A percentile compares a stretch with the other conserved stretches of the same genome.
Evolutionary conservation across 805 yeast species (phyloP).

Genomic region (Wickerhamiella allomyrinae): DNA sequence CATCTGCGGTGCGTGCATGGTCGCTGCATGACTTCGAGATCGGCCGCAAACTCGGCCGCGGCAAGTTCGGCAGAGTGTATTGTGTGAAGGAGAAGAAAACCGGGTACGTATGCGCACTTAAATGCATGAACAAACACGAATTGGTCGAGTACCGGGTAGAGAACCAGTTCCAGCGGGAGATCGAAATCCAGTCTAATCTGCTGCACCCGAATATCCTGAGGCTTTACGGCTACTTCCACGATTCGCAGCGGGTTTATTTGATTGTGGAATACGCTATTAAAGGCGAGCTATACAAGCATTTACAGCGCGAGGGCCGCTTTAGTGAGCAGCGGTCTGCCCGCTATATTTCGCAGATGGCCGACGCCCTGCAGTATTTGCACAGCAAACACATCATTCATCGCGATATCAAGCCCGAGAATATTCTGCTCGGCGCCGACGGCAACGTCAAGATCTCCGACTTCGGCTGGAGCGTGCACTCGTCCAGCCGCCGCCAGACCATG

Average conservation of each 20-base stretch:
- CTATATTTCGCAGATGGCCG: constrained; percentile 71
- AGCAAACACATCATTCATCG: constrained; percentile 71
- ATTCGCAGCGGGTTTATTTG: constrained; percentile 62
- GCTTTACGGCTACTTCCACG: constrained; percentile 75
- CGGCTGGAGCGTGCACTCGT: constrained; percentile 84
- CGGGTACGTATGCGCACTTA: constrained; percentile 77
- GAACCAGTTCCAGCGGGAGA: constrained; percentile 76
- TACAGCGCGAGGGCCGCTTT: constrained; percentile 50
- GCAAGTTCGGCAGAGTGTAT: constrained; percentile 86
- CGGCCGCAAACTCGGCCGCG: constrained; percentile 80
- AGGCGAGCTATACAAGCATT: constrained; percentile 72
- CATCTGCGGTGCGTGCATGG: constrained; percentile 13
- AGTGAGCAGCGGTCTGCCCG: constrained; percentile 56
- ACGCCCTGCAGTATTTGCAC: constrained; percentile 67
- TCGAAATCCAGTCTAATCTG: constrained; percentile 73
- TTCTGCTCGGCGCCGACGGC: constrained; percentile 61
- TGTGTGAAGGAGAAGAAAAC: constrained; percentile 64
- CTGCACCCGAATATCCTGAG: constrained; percentile 66
- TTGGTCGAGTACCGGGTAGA: constrained; percentile 62
- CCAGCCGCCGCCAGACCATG: constrained; percentile 53
- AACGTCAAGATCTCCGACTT: constrained; percentile 78
- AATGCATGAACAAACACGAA: constrained; percentile 79
- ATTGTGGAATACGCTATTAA: constrained; percentile 71
- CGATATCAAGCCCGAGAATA: constrained; percentile 90
- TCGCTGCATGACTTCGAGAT: constrained; percentile 61